Evolutionary conservation across 306 rosid species (phyloP).

Genomic region (Cotoneaster glaucophyllus): DNA sequence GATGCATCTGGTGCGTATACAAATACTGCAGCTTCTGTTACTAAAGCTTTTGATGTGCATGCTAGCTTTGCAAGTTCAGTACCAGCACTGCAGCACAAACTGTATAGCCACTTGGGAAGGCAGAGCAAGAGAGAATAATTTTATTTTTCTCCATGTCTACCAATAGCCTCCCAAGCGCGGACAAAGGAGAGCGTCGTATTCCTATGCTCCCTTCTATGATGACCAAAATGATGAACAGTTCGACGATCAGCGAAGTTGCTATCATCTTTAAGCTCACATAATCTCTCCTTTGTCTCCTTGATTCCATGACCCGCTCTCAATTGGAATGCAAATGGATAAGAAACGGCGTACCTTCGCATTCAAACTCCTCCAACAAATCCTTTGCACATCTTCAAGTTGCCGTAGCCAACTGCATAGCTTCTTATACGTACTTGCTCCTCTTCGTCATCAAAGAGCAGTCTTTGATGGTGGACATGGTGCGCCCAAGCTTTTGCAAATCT

Average conservation of each 20-base stretch:
- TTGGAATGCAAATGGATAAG: slow-evolving; percentile 4
- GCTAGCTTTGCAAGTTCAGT: too few species aligned
- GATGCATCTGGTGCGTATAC: too few species aligned
- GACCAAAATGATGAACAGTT: background rate
- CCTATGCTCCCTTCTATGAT: too few species aligned
- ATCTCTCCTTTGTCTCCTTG: background rate
- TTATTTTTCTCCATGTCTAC: slow-evolving; percentile 15
- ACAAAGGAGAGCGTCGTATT: too few species aligned
- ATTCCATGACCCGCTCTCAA: slow-evolving; percentile 4
- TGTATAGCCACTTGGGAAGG: too few species aligned
- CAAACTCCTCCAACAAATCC: slow-evolving; percentile 25
- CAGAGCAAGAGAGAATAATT: too few species aligned
- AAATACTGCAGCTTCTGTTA: too few species aligned
- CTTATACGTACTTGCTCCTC: slow-evolving; percentile 2
- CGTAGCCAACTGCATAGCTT: slow-evolving; percentile 6
- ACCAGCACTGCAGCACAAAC: too few species aligned
- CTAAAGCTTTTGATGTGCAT: too few species aligned
- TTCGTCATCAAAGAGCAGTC: slow-evolving; percentile 9
- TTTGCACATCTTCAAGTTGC: background rate
- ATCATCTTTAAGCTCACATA: slow-evolving; percentile 11
- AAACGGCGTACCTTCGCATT: slow-evolving; percentile 10
- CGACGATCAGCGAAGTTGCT: background rate
- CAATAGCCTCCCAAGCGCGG: slow-evolving; percentile 11
- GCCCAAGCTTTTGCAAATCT: background rate
- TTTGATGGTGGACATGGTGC: background rate